Evolutionary conservation across 345 rosid genomes (phyloP).

Genomic region (Salix caprea): DNA sequence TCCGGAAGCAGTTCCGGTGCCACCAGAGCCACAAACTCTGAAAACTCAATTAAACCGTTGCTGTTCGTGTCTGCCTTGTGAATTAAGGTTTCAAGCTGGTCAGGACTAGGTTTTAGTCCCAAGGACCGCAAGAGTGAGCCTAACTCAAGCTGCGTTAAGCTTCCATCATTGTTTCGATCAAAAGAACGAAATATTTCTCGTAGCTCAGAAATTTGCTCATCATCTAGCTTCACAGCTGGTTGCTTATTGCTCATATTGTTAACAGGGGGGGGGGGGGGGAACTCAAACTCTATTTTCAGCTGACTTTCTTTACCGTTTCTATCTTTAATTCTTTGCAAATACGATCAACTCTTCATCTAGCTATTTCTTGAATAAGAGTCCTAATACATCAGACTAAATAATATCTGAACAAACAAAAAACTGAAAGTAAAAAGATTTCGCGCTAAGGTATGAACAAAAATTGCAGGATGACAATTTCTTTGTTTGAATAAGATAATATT

Average conservation of each 20-base stretch:
- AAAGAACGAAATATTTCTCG: conserved; percentile 81
- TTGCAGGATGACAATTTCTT: not conserved
- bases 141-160: conserved; percentile 81
- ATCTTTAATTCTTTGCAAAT: not conserved
- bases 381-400: not conserved
- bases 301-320: not conserved
- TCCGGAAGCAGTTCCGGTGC: conserved; percentile 64
- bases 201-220: conserved; percentile 70
- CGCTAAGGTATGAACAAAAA: not conserved
- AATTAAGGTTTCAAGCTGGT: conserved; percentile 60
- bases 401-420: not conserved
- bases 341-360: not conserved
- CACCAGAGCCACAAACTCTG: conserved; percentile 74
- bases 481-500: not conserved
- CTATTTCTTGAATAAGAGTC: not conserved
- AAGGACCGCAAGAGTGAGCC: conserved; percentile 82
- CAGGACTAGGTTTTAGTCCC: conserved; percentile 66
- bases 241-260: not conserved
- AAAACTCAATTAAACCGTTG: conserved; percentile 86
- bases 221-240: conserved; percentile 46
- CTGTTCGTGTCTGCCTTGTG: conserved; percentile 72
- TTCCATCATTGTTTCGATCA: conserved; percentile 80
- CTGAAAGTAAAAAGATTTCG: not conserved
- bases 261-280: not conserved
- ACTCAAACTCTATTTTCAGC: not conserved